phyloP scores from a whole-genome alignment of 2,329 filamentous ascomycete genomes.

The Trichoderma brevicompactum region DNA sequence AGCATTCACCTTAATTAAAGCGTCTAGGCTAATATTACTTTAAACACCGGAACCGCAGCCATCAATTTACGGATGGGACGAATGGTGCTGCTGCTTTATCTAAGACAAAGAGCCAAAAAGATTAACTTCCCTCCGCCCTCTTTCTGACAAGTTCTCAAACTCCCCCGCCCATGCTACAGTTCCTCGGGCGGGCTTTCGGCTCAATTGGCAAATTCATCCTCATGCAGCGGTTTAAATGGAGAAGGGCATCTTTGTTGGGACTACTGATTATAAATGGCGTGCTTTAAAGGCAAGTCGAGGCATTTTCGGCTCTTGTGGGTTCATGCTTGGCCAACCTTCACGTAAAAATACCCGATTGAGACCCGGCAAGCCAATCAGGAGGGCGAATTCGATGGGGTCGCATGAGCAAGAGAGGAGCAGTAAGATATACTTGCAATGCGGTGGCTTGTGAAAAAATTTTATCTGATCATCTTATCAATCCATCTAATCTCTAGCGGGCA shows the following conservation, averaged over 20 bases:
- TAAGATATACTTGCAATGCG: neutral
- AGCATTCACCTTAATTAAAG: neutral
- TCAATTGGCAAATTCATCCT: conserved; percentile 13
- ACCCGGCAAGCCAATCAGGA: conserved; percentile 18
- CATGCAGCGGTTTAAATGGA: neutral
- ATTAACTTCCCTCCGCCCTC: neutral
- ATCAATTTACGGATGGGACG: neutral
- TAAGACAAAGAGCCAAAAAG: neutral
- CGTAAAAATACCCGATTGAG: conserved; percentile 8
- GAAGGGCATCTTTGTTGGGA: conserved; percentile 11
- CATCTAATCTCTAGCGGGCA: conserved; percentile 26
- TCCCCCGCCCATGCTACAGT: neutral
- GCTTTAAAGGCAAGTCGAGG: conserved; percentile 16
- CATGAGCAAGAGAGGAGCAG: conserved; percentile 3
- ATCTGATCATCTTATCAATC: conserved; percentile 32
- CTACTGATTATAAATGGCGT: conserved; percentile 24
- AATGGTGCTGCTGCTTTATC: neutral
- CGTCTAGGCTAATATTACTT: conserved; percentile 18
- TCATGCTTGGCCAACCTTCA: neutral
- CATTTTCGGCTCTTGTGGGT: conserved; percentile 23
- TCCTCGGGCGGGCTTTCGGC: conserved; percentile 13
- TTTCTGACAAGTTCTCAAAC: neutral
- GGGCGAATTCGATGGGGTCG: conserved; percentile 4
- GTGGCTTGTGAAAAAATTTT: conserved; percentile 25
- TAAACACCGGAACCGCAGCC: neutral